These are phyloP conservation scores for Danielia reshetovae DNA, from an alignment of 805 yeast genomes.

Conservation along the genomic window DNA sequence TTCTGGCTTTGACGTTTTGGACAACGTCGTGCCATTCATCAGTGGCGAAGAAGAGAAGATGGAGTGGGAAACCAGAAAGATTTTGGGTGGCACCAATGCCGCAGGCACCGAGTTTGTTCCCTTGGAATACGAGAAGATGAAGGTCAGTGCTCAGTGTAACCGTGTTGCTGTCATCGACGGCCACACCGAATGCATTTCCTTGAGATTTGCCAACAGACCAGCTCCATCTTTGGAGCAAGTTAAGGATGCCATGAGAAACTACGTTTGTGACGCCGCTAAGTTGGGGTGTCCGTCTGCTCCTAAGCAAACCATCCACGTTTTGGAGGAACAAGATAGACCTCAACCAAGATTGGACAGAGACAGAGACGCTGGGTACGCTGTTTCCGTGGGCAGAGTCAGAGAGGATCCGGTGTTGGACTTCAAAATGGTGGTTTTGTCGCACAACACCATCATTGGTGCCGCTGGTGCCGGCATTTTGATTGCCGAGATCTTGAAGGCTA, in stretches of 20 bases:
- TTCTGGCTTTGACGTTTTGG: slow-evolving; percentile 89
- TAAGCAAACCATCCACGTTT: slow-evolving; percentile 81
- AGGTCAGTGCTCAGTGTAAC: slow-evolving; percentile 93
- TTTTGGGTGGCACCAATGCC: slow-evolving; percentile 62
- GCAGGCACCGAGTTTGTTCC: slow-evolving; percentile 54
- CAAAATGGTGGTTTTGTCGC: slow-evolving; percentile 97
- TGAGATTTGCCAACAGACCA: slow-evolving; percentile 75
- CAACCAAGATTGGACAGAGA: slow-evolving; percentile 97
- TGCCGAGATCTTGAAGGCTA: slow-evolving; percentile 83
- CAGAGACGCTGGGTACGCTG: slow-evolving; percentile 91
- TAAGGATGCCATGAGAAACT: slow-evolving; percentile 64
- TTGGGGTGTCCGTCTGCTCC: slow-evolving; percentile 92
- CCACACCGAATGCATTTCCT: slow-evolving; percentile 91
- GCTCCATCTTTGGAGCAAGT: slow-evolving; percentile 83
- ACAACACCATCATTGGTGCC: slow-evolving; percentile 96
- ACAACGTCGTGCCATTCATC: slow-evolving; percentile 91
- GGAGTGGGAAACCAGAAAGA: slow-evolving; percentile 97
- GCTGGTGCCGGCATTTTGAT: slow-evolving; percentile 97
- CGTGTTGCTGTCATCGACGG: slow-evolving; percentile 97
- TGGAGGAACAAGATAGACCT: slow-evolving; percentile 91
- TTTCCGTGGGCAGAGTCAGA: slow-evolving; percentile 91
- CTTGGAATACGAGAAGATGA: slow-evolving; percentile 64
- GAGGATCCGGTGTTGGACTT: slow-evolving; percentile 89
- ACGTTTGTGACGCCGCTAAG: slow-evolving; percentile 76
- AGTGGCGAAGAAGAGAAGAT: slow-evolving; percentile 97